These are phyloP conservation scores for Colletotrichum melonis DNA, from an alignment of 2,329 filamentous ascomycete species.

Conservation along the genomic window DNA sequence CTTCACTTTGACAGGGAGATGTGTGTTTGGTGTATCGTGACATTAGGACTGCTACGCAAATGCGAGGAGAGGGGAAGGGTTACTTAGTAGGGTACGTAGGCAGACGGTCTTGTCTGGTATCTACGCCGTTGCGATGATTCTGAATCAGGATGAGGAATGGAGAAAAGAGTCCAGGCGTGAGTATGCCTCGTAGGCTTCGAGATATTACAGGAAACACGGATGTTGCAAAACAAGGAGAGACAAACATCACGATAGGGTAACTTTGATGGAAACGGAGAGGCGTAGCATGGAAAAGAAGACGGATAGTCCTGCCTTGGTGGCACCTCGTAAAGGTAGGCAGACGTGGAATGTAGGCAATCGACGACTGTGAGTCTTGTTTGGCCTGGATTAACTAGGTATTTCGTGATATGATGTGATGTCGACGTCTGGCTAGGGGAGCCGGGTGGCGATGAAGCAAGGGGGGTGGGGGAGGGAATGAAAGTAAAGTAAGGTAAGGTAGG, in stretches of 20 bases:
- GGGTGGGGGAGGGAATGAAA: too few species aligned
- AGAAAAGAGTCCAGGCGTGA: background rate
- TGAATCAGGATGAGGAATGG: background rate
- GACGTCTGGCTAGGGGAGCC: background rate
- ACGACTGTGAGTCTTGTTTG: background rate
- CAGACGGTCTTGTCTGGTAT: too few species aligned
- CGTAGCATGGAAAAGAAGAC: background rate
- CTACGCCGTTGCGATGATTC: too few species aligned
- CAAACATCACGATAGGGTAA: background rate
- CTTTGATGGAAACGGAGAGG: background rate
- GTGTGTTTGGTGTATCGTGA: background rate
- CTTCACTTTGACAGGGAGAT: background rate
- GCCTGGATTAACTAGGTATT: background rate
- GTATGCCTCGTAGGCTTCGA: background rate
- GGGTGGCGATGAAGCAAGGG: background rate
- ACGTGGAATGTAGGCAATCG: too few species aligned
- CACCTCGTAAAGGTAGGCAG: too few species aligned
- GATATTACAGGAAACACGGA: background rate
- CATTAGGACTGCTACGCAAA: background rate
- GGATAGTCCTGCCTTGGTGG: background rate
- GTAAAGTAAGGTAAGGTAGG: too few species aligned
- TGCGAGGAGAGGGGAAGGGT: too few species aligned
- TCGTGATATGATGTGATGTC: background rate
- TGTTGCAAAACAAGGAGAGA: background rate
- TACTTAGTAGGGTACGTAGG: too few species aligned